These are phyloP conservation scores for Penicillium nordicum DNA, from an alignment of 2,329 filamentous ascomycete genomes.

Conservation along the genomic window DNA sequence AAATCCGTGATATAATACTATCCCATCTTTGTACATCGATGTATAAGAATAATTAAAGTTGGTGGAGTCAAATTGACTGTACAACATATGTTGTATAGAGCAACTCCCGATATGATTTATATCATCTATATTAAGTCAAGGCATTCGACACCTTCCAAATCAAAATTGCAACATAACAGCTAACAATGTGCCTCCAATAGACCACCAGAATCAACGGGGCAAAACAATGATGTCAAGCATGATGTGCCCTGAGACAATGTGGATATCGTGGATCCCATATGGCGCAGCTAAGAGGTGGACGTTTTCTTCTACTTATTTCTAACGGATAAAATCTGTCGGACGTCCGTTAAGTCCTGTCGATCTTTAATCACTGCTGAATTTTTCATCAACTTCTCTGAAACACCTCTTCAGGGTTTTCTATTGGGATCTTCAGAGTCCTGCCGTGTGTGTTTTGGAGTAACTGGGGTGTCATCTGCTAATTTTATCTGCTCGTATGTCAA, in stretches of 20 bases:
- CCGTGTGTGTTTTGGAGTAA: background rate
- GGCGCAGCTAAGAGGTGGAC: background rate
- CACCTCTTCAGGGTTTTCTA: background rate
- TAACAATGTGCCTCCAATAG: background rate
- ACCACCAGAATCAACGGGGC: background rate
- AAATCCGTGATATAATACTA: too few relatives aligned
- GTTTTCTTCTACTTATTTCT: background rate
- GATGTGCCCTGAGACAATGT: constrained; percentile 5
- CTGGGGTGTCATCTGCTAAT: background rate
- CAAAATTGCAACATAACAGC: background rate
- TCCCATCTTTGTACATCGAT: background rate
- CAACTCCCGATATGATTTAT: background rate
- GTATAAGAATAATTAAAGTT: background rate
- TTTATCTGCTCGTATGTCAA: background rate
- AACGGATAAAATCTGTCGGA: background rate
- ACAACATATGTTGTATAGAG: too few relatives aligned
- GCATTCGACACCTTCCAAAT: background rate
- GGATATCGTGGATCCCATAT: background rate
- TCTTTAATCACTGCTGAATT: background rate
- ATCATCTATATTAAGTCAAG: background rate
- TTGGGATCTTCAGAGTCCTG: background rate
- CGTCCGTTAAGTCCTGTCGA: constrained; percentile 1
- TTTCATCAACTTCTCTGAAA: background rate
- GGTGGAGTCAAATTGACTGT: background rate
- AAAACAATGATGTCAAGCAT: constrained; percentile 1